Evolutionary conservation across 805 yeast genomes (phyloP).

Genomic region (Yarrowia sp.): DNA sequence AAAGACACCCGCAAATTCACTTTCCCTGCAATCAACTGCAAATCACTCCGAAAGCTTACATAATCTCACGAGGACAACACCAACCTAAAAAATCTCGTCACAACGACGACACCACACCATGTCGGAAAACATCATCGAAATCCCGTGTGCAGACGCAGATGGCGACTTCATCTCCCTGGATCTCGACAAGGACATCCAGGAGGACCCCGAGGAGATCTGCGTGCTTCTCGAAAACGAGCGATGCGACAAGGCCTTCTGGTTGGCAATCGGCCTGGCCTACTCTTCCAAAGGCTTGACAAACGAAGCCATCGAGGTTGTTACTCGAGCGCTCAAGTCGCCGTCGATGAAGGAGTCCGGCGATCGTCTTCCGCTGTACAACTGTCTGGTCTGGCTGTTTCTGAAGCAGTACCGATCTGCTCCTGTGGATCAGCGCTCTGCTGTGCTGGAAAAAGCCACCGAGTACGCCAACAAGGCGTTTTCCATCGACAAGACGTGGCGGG

Average conservation of each 20-base stretch:
- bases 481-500: conserved; percentile 46
- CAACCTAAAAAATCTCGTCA: not conserved
- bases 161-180: conserved; percentile 87
- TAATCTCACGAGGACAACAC: too few relatives aligned
- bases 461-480: conserved; percentile 50
- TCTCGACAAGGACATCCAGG: conserved; percentile 77
- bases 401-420: conserved; percentile 39
- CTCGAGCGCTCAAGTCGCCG: conserved; percentile 51
- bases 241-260: conserved; percentile 76
- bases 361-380: conserved; percentile 54
- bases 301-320: conserved; percentile 64
- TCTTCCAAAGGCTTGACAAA: conserved; percentile 55
- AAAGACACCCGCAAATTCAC: too few relatives aligned
- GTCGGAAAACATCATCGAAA: conserved; percentile 47
- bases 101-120: not conserved
- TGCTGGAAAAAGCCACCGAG: conserved; percentile 44
- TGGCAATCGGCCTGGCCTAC: conserved; percentile 77
- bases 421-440: conserved; percentile 6
- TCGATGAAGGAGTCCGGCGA: conserved; percentile 41
- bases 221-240: conserved; percentile 76
- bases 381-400: conserved; percentile 66
- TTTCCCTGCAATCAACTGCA: too few relatives aligned
- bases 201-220: conserved; percentile 81
- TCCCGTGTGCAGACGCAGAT: conserved; percentile 62
- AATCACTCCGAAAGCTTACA: too few relatives aligned